Evolutionary conservation across 75 land plant species (phyloP).

Genomic region (Sequoiadendron giganteum): DNA sequence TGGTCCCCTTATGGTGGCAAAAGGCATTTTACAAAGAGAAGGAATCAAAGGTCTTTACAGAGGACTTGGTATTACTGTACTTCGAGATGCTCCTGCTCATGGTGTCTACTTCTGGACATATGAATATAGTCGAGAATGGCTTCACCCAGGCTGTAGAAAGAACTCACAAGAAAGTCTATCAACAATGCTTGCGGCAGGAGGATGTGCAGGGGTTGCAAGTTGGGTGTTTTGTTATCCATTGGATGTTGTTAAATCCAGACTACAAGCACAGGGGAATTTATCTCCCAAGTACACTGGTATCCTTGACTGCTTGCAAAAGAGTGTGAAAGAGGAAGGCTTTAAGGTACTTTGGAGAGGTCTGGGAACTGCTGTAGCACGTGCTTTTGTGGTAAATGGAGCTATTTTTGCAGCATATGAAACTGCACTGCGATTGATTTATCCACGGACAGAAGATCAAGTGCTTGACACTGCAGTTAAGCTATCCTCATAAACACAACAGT

Average conservation of each 20-base stretch:
- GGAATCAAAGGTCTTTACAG: constrained; percentile 78
- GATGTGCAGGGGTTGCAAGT: constrained; percentile 93
- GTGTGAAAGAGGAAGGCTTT: constrained; percentile 76
- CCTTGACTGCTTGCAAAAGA: constrained; percentile 75
- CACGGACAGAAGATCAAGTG: neutral
- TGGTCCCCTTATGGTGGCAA: constrained; percentile 66
- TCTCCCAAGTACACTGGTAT: constrained; percentile 63
- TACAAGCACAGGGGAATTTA: constrained; percentile 61
- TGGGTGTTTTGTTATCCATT: constrained; percentile 93
- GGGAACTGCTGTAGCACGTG: constrained; percentile 82
- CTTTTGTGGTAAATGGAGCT: constrained; percentile 91
- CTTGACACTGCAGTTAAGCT: constrained; percentile 5
- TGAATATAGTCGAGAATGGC: constrained; percentile 72
- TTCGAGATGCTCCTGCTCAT: constrained; percentile 89
- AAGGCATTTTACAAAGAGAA: constrained; percentile 52
- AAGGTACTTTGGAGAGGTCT: constrained; percentile 84
- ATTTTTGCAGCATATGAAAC: constrained; percentile 89
- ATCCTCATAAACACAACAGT: neutral
- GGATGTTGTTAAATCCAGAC: constrained; percentile 88
- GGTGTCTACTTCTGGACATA: constrained; percentile 92
- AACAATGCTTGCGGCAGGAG: constrained; percentile 92
- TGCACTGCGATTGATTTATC: constrained; percentile 56
- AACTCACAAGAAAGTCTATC: constrained; percentile 55
- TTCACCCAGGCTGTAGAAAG: constrained; percentile 93
- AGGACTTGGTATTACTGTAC: constrained; percentile 72